Evolutionary conservation across 345 rosid genomes (phyloP).

Genomic region (Aquilaria yunnanensis): DNA sequence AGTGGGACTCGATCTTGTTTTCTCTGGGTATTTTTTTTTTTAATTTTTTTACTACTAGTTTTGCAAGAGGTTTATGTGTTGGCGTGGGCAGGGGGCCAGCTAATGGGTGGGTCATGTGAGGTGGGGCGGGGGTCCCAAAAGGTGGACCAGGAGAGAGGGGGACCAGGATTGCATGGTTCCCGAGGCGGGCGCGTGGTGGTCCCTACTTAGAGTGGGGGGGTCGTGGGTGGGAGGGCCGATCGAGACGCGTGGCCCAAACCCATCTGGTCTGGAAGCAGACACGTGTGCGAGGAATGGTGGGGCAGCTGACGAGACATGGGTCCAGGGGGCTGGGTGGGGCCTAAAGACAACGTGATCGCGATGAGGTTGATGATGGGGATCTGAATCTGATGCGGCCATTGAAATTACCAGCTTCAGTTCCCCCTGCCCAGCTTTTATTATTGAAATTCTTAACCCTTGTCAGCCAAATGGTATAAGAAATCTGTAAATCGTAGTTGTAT

Average conservation of each 20-base stretch:
- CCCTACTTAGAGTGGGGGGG: conserved; percentile 16
- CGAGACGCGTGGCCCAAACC: conserved; percentile 20
- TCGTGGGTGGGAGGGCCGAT: conserved; percentile 38
- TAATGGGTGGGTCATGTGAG: conserved; percentile 24
- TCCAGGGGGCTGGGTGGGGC: not conserved
- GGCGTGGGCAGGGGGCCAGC: conserved; percentile 13
- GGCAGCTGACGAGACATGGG: conserved; percentile 20
- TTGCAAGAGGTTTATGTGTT: not conserved
- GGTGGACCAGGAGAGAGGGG: conserved; percentile 5
- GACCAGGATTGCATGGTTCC: conserved; percentile 30
- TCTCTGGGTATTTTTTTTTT: not conserved
- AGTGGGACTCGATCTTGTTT: not conserved
- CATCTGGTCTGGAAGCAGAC: conserved; percentile 6
- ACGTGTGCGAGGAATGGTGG: conserved; percentile 17
- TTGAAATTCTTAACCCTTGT: too few relatives aligned
- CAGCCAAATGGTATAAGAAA: too few relatives aligned
- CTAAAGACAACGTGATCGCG: conserved; percentile 5
- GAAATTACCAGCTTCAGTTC: too few relatives aligned
- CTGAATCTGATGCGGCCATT: not conserved
- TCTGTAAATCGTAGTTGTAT: too few relatives aligned
- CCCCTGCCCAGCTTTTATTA: too few relatives aligned
- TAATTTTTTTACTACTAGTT: not conserved
- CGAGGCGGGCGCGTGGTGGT: conserved; percentile 51
- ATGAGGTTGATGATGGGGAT: conserved; percentile 2
- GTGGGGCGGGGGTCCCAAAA: conserved; percentile 31